Evolutionary conservation across 441 rosid species (phyloP), one percentile per base, ranked within the genome.

Genomic region (Adansonia gregorii): DNA sequence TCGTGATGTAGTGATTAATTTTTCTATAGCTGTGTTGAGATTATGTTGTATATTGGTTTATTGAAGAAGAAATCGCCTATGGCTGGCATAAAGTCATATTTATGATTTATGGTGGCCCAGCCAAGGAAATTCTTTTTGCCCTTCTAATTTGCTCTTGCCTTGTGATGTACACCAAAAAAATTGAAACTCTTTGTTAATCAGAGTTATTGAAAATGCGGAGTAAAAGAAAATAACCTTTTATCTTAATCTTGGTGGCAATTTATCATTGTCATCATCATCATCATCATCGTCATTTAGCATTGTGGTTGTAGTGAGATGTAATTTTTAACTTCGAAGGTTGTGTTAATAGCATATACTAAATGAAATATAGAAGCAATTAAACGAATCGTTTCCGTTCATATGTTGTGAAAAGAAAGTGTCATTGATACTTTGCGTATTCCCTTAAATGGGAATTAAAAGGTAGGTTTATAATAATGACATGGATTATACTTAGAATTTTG

Each of bases 51-150:
- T 59, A 20, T 59, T 59, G 64, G 64, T 59, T 31, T 31, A 55
- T 55, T 6, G 27, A 56, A 56, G 24, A 56, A 31, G 35, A 31
- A 31, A 31, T 31, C 35, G 35, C 35, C 35, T 31, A 31, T 31
- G 35, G 35, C 35, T 17, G 22, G 19, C 17, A 56, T 56, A 51
- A 3, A 52, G n/a, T 52, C 56, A 31, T 31, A 31, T 31, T 31
- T 81, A 85, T 88, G 94, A 84, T 91, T 88, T 88, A 31, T 89
- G 91, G 79, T 87, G 84, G 89, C 84, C 72, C 69, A 85, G 64
- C 35, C 35, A 59, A 85, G 85, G 86, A 81, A 83, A 83, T 81
- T 83, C 80, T 83, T 86, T 86, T 75, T 64, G 73, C 52, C 65
- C 64, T 48, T 3, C 43, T 19, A 41, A 43, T 76, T 73, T 51